Percentiles rank a stretch among this genome's conserved stretches.
These are phyloP conservation scores for Talaromyces wortmannii DNA, from an alignment of 495 filamentous ascomycete genomes.

Conservation along the genomic window DNA sequence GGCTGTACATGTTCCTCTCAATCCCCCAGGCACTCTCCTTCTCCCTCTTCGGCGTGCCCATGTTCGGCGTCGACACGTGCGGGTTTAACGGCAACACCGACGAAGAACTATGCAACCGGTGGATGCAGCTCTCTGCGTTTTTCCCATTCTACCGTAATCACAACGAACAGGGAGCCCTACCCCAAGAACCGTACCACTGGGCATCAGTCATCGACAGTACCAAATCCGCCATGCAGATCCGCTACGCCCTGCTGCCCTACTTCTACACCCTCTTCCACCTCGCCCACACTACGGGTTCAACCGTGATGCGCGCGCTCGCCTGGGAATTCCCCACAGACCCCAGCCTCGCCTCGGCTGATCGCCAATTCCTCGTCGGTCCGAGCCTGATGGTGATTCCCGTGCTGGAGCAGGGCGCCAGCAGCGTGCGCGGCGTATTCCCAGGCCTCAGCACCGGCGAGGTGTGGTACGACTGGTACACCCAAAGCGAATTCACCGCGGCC, in stretches of 20 bases:
- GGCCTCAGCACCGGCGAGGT: constrained; percentile 53
- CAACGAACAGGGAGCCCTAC: constrained; percentile 44
- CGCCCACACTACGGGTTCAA: constrained; percentile 60
- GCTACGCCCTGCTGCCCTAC: constrained; percentile 70
- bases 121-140: constrained; percentile 84
- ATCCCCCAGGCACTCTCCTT: constrained; percentile 79
- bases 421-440: constrained; percentile 72
- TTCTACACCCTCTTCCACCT: constrained; percentile 74
- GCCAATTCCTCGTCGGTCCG: constrained; percentile 72
- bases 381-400: constrained; percentile 69
- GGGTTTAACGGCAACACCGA: constrained; percentile 69
- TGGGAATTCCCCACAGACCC: constrained; percentile 84
- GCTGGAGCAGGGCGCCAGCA: constrained; percentile 55
- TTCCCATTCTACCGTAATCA: constrained; percentile 90
- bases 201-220: constrained; percentile 57
- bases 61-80: constrained; percentile 82
- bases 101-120: constrained; percentile 72
- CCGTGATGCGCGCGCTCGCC: constrained; percentile 72
- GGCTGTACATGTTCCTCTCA: constrained; percentile 65
- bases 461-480: constrained; percentile 85
- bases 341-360: constrained; percentile 56
- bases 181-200: constrained; percentile 78
- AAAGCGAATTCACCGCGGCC: constrained; percentile 39
- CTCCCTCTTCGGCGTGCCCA: constrained; percentile 76
- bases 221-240: constrained; percentile 63